Base-by-base conservation (phyloP, 2,329 filamentous ascomycete species). In the Cladorrhinum sp. region DNA sequence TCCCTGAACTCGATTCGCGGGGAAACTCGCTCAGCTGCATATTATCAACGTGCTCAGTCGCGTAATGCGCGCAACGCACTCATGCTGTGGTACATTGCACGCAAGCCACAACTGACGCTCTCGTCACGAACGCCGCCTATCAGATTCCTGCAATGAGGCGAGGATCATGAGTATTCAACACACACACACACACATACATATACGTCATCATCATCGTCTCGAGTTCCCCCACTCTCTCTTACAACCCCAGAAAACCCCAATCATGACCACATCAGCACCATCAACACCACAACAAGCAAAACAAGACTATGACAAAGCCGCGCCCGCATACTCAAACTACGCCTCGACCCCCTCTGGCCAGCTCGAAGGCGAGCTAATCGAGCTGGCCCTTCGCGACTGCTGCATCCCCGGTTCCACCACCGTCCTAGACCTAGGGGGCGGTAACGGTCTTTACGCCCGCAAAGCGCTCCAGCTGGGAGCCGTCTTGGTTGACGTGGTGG, bases 341-440 rank as follows among this genome's bases (percentile, higher is more conserved):
- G 36, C 36, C 29, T 41, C 36, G 12, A 41, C 36, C 12, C 36
- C 36, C 36, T 41, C 36, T 6, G 36, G 36, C 29, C 29, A 36
- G 13, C 59, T 67, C 18, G 64, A 67, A 52, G 41, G 50, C 18
- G 51, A 67, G 27, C 64, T 67, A 22, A 62, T 60, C 51, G 50
- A 36, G 5, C 22, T 20, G 2, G 70, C 68, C 2, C 65, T 74
- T 2, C 68, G 68, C 16, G 61, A 68, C 38, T 61, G 69, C 36
- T 67, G 65, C 23, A 57, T 66, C 1, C 23, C 29, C 13, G 29
- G 29, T 32, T 32, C 29, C 29, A 32, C 63, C 25, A 62, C 45
- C 0, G 57, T 74, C 16, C 67, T 73, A 32, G 72, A 73, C 55
- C 65, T 73, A 4, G 72, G 68, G 16, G 70, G 72, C 9, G 72